Evolutionary conservation across 2,329 filamentous ascomycete species (phyloP), one percentile per base, ranked within the genome.

Genomic region (Phyllosticta citriasiana): DNA sequence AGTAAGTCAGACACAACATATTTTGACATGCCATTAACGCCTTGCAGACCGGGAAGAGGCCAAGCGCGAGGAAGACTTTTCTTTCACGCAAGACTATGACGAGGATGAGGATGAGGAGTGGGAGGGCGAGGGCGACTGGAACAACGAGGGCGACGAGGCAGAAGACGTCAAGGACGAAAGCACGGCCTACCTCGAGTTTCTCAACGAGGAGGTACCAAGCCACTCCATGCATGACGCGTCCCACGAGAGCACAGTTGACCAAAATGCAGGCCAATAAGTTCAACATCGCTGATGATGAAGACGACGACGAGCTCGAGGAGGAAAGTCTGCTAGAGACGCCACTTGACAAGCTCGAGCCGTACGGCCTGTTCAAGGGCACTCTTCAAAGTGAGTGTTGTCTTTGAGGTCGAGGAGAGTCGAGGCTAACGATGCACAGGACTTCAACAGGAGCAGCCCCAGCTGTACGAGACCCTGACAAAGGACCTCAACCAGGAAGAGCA

Each of bases 341-440:
- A 16, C 81, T 99, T 25, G 94, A 99, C 75, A 94, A 94, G 77
- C 82, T 99, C 64, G 94, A 99, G 76, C 92, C 93, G 2, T 99
- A 99, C 70, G 84, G 87, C 71, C 80, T 96, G 64, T 97, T 99
- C 82, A 88, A 91, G 72, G 81, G 83, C 64, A 87, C 89, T 19
- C 79, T 97, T 66, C 76, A 93, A 71, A 88, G 92, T 96, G 85
- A 75, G 89, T 84, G 3, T 16, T 33, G 16, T 25, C 8, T n/a
- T 50, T 8, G 2, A 35, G 12, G 14, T 55, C 6, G 16, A 7
- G n/a, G 16, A 47, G 6, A n/a, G n/a, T 19, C 14, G 16, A 47
- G 1, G 63, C 72, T 76, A 63, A 74, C 69, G 67, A 63, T 65
- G 57, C 58, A 56, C 71, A 96, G 91, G 84, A 74, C 84, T 97